These are phyloP conservation scores for Aureococcus anophagefferens DNA, from an alignment of 108 stramenopile species.

Conservation along the genomic window DNA sequence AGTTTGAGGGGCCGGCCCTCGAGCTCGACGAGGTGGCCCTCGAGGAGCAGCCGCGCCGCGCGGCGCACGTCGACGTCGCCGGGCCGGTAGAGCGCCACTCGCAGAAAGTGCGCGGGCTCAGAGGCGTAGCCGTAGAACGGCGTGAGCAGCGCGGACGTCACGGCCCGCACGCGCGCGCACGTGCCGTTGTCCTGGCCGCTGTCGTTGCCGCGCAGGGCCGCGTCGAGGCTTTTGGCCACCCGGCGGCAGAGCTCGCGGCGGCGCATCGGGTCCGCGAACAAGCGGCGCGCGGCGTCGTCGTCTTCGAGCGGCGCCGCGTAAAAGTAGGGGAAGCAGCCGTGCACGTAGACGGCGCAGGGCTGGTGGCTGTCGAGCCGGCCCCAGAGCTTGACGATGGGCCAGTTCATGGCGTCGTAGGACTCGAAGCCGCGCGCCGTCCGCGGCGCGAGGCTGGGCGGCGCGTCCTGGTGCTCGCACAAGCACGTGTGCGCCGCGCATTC, in stretches of 20 bases:
- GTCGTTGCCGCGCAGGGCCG: too few species aligned
- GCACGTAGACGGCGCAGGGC: not conserved
- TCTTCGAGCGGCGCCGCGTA: not conserved
- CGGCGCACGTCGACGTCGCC: not conserved
- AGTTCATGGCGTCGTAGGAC: not conserved
- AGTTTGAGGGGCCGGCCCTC: not conserved
- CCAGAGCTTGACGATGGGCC: slow-evolving; percentile 2
- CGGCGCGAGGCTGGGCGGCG: not conserved
- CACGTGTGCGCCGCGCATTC: not conserved
- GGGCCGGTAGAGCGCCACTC: too few species aligned
- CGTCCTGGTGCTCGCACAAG: not conserved
- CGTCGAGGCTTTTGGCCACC: not conserved
- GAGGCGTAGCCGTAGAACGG: slow-evolving; percentile 13
- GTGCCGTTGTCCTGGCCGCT: too few species aligned
- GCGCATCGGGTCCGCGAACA: not conserved
- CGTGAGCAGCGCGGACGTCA: too few species aligned
- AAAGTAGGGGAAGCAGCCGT: slow-evolving; percentile 11
- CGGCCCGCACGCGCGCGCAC: too few species aligned
- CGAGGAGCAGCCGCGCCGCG: slow-evolving; percentile 1
- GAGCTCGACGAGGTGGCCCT: not conserved
- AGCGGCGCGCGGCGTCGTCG: not conserved
- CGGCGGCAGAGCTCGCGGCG: not conserved
- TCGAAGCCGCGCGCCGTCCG: not conserved
- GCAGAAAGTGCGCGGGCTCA: slow-evolving; percentile 2
- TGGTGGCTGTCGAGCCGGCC: not conserved